Evolutionary conservation across 78 protist species (phyloP).

Genomic region (Protostelium mycophagum): DNA sequence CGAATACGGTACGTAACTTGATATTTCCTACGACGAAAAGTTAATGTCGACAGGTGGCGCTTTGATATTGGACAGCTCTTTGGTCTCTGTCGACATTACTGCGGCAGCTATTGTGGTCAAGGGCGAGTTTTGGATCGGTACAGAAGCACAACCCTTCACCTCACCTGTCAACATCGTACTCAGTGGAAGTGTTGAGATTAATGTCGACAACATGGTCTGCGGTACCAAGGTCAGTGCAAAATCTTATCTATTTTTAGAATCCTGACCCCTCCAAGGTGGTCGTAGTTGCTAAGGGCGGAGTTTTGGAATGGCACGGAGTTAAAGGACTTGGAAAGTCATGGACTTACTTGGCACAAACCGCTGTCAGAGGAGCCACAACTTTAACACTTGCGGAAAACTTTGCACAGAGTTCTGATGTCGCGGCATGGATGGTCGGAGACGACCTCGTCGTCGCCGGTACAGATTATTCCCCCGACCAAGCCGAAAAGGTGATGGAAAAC

Average conservation of each 20-base stretch:
- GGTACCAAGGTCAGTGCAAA: background rate
- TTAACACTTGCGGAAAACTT: background rate
- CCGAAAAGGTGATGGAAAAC: too few relatives aligned
- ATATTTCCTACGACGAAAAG: too few relatives aligned
- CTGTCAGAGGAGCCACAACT: background rate
- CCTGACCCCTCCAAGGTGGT: background rate
- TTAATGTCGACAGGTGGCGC: background rate
- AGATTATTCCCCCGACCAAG: background rate
- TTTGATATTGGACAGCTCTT: background rate
- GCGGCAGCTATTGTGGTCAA: background rate
- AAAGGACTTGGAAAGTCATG: background rate
- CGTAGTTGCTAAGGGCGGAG: background rate
- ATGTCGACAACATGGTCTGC: background rate
- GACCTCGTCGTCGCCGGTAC: background rate
- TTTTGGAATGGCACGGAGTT: background rate
- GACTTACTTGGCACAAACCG: background rate
- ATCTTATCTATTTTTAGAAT: too few relatives aligned
- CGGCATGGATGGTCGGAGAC: background rate
- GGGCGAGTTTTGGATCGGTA: background rate
- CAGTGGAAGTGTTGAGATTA: background rate
- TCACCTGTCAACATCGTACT: background rate
- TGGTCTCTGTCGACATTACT: background rate
- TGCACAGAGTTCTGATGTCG: background rate
- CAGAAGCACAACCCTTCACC: background rate
- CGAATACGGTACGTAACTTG: too few relatives aligned